These are phyloP conservation scores for Eimeria sp. DNA, from an alignment of 169 alveolate genomes.

Conservation along the genomic window DNA sequence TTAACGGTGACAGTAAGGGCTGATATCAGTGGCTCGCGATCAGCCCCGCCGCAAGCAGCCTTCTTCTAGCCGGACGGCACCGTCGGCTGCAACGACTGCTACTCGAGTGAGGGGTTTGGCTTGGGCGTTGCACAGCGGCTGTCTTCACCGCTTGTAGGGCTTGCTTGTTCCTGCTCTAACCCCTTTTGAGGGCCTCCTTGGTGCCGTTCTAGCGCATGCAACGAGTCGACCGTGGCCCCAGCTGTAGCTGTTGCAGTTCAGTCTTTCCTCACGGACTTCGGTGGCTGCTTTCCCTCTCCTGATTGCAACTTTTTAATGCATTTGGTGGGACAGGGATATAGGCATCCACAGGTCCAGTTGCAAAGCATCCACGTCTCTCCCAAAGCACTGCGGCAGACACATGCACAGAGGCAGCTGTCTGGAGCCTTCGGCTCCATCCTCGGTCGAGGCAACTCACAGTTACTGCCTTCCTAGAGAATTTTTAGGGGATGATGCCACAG, in stretches of 20 bases:
- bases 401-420: constrained; percentile 38
- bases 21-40: not conserved
- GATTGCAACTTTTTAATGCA: not conserved
- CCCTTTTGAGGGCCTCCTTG: not conserved
- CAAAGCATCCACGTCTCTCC: not conserved
- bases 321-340: not conserved
- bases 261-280: not conserved
- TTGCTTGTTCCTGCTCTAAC: not conserved
- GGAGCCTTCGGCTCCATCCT: constrained; percentile 57
- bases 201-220: constrained; percentile 1
- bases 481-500: constrained; percentile 12
- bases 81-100: constrained; percentile 21
- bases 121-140: not conserved
- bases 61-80: not conserved
- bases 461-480: constrained; percentile 13
- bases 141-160: not conserved
- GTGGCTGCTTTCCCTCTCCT: constrained; percentile 5
- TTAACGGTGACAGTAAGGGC: not conserved
- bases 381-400: constrained; percentile 19
- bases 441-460: constrained; percentile 22
- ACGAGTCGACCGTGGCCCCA: not conserved
- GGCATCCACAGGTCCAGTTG: constrained; percentile 10
- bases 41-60: constrained; percentile 22
- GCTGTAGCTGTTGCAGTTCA: not conserved
- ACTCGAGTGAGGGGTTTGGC: not conserved